phyloP scores from a whole-genome alignment of 2,329 filamentous ascomycete genomes.

The Colletotrichum coccodes region DNA sequence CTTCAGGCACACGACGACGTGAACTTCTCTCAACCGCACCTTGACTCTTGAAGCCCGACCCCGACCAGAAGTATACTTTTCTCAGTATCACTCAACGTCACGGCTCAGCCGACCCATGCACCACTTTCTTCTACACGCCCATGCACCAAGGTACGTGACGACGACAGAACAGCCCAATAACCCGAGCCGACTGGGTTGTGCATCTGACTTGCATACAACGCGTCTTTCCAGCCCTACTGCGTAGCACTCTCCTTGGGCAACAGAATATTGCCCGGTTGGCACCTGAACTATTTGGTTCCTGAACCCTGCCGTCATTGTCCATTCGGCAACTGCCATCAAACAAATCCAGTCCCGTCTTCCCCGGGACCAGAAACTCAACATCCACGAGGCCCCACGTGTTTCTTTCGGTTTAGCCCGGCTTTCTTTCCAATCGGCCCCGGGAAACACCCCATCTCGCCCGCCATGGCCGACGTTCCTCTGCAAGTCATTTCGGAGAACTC shows the following conservation, averaged over 20 bases:
- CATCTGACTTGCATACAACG: slow-evolving; percentile 31
- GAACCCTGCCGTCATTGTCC: slow-evolving; percentile 8
- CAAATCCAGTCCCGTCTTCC: slow-evolving; percentile 2
- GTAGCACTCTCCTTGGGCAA: slow-evolving; percentile 14
- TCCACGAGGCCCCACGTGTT: slow-evolving; percentile 36
- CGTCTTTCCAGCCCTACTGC: slow-evolving; percentile 29
- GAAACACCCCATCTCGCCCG: slow-evolving; percentile 37
- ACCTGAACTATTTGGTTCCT: slow-evolving; percentile 18
- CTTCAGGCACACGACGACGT: slow-evolving; percentile 18
- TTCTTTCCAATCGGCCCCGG: background rate
- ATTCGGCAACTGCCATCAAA: background rate
- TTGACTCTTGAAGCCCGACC: slow-evolving; percentile 14
- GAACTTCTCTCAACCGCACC: slow-evolving; percentile 7
- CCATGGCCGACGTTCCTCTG: slow-evolving; percentile 79
- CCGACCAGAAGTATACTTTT: slow-evolving; percentile 1
- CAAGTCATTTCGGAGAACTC: slow-evolving; percentile 80
- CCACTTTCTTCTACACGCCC: background rate
- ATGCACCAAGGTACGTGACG: background rate
- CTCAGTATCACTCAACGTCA: slow-evolving; percentile 15
- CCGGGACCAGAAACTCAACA: slow-evolving; percentile 3
- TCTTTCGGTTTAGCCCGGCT: slow-evolving; percentile 29
- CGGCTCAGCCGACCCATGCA: background rate
- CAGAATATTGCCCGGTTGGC: slow-evolving; percentile 22
- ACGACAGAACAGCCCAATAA: slow-evolving; percentile 14
- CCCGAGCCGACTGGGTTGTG: slow-evolving; percentile 22